Evolutionary conservation across 176 grass and related monocot genomes (phyloP), one percentile per base, ranked within the genome.

Genomic region (Thalia dealbata): DNA sequence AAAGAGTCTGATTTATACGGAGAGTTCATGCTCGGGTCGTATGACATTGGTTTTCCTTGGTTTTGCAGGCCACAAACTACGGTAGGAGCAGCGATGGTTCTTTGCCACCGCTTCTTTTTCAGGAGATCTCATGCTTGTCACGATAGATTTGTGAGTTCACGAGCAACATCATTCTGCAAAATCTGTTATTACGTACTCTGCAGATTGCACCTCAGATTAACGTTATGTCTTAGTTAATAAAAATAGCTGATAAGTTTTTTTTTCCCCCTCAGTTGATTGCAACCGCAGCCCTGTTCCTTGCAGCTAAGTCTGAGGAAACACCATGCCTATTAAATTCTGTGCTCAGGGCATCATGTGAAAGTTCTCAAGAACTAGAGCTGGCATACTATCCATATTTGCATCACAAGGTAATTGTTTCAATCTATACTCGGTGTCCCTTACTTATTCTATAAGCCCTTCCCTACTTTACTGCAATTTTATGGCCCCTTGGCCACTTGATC

Each of bases 291-390:
- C 73, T 96, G 64, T 96, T 96, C 83, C 64, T 91, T 56, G 69
- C 88, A 64, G 30, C 92, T 41, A 96, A 96, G 77, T 83, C 86
- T 61, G 92, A 96, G 83, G 92, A 91, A 81, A 87, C 83, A 32
- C 56, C 86, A 27, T 87, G 92, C 78, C 77, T 87, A 52, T 83
- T 96, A 75, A 89, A 91, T 72, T 87, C 86, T 54, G 58, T 96
- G 64, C 86, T 91, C 56, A 84, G 88, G 82, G 83, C 78, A 62
- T 91, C 92, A 3, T 91, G 88, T 81, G 83, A 91, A 84, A 64
- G 89, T 79, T 96, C 88, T 79, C 78, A 87, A 75, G 85, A 80
- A 77, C 83, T 82, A 50, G 85, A 88, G 71, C 82, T 96, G 50
- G 45, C 84, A 22, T 81, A 86, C 21, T 71, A 86, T 78, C 88